Conservation (phyloP, 2,329 filamentous ascomycete species). For the Talaromyces sp. region DNA sequence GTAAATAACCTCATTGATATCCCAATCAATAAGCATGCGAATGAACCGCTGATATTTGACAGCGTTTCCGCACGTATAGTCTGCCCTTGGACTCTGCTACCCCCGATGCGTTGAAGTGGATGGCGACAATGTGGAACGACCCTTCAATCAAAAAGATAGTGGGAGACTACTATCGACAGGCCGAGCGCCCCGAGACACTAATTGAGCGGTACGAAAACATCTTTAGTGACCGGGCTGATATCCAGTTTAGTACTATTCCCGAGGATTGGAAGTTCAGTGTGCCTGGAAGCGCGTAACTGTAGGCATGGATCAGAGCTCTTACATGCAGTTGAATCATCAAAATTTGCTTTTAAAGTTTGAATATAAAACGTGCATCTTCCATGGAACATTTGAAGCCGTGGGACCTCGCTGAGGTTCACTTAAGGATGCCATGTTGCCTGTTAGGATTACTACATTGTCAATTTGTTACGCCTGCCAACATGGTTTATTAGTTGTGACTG, state of each 20-base stretch:
- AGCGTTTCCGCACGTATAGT: slow-evolving; percentile 30
- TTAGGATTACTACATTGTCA: no score
- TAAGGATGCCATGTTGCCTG: no score
- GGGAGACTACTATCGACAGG: slow-evolving; percentile 23
- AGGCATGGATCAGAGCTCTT: background rate
- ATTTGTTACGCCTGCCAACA: no score
- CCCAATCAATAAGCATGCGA: background rate
- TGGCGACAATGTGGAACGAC: slow-evolving; percentile 30
- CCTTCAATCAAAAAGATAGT: slow-evolving; percentile 17
- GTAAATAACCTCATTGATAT: slow-evolving; percentile 14
- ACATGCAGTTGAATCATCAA: no score
- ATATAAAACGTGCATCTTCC: no score
- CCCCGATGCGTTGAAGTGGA: slow-evolving; percentile 24
- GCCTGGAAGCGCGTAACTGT: background rate
- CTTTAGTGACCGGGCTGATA: slow-evolving; percentile 12
- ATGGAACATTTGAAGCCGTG: no score
- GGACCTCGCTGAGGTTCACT: no score
- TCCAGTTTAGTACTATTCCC: background rate
- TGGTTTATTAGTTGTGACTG: no score
- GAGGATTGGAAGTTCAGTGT: background rate
- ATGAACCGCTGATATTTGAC: background rate
- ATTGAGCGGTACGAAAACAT: slow-evolving; percentile 28
- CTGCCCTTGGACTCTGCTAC: slow-evolving; percentile 22
- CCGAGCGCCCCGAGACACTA: slow-evolving; percentile 21
- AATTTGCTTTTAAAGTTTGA: no score